These are phyloP conservation scores for Pyricularia grisea DNA, from an alignment of 2,329 filamentous ascomycete species.

Conservation along the genomic window DNA sequence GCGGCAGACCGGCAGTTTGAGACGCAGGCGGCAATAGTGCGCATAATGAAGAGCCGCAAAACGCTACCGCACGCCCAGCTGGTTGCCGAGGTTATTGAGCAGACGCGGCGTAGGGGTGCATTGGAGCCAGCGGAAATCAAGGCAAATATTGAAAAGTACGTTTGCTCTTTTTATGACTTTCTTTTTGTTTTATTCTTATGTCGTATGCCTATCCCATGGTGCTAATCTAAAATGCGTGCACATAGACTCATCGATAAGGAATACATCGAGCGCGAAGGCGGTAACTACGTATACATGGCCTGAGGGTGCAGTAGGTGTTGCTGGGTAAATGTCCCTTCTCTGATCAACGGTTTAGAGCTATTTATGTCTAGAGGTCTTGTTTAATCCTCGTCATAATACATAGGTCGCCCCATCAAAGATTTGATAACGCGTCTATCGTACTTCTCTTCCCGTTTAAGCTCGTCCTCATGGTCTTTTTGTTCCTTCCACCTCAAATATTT, in stretches of 20 bases:
- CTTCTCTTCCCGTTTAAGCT: no score
- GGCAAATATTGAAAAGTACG: slow-evolving; percentile 89
- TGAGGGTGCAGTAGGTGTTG: slow-evolving; percentile 22
- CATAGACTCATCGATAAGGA: slow-evolving; percentile 84
- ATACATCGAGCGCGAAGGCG: slow-evolving; percentile 75
- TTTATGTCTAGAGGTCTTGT: background rate
- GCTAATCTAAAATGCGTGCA: slow-evolving; percentile 4
- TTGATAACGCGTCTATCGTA: no score
- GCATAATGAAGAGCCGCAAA: slow-evolving; percentile 95
- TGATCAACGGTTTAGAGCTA: background rate
- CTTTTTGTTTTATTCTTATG: no score
- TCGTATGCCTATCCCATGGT: background rate
- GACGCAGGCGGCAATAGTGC: slow-evolving; percentile 91
- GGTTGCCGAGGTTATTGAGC: slow-evolving; percentile 83
- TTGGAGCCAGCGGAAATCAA: slow-evolving; percentile 86
- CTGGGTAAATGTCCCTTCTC: background rate
- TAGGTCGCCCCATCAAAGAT: no score
- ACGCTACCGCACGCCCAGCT: slow-evolving; percentile 77
- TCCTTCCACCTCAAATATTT: no score
- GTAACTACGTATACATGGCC: slow-evolving; percentile 61
- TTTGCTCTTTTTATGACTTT: slow-evolving; percentile 11
- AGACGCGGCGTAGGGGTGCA: slow-evolving; percentile 78
- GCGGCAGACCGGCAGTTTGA: slow-evolving; percentile 87
- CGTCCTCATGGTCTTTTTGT: no score
- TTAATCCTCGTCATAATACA: no score